Evolutionary conservation across 345 rosid genomes (phyloP), one percentile per base, ranked within the genome.

Genomic region (Eucalyptus caleyi): DNA sequence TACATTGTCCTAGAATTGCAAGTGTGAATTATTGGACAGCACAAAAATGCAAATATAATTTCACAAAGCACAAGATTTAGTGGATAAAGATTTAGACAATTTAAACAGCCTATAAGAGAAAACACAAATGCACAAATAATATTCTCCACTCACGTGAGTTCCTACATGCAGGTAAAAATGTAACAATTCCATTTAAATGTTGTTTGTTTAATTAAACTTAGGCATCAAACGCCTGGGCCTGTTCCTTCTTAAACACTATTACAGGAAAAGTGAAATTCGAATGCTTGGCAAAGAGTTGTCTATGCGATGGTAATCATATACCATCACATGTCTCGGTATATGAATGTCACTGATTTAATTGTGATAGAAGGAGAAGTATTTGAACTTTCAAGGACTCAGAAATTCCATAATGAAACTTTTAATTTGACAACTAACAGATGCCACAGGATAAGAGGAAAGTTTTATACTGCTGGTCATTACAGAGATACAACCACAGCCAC

Each of bases 1-100:
- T 51, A 93, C 96, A 89, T 49, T 88, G 89, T 95, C 96, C 97
- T 95, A 88, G 59, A 44, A 87, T 50, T 86, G 69, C 26, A 62
- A 88, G 37, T 24, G 42, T 34, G 44, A 49, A 72, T 86, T 34
- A 62, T 32, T 40, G 50, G 59, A 85, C 34, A 87, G 45, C 49
- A 87, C 23, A 85, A 83, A 80, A 81, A 34, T 37, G 49, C 49
- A 34, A 47, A 24, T 34, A 65, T 42, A 11, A 50, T 60, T 44
- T 37, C 65, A 82, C 26, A 88, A 30, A 77, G 16, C 85, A 77
- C 27, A 40, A 40, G 85, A 77, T 37, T 72, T 72, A 6, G 45
- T 21, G 26, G 45, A 37, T 72, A 37, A 72, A 72, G 45, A 21
- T 21, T 77, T 40, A 77, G 83, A 40, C 47, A 77, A 77, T 77